These are phyloP conservation scores for Colletotrichum sp. DNA, from an alignment of 2,329 filamentous ascomycete species.

Conservation along the genomic window DNA sequence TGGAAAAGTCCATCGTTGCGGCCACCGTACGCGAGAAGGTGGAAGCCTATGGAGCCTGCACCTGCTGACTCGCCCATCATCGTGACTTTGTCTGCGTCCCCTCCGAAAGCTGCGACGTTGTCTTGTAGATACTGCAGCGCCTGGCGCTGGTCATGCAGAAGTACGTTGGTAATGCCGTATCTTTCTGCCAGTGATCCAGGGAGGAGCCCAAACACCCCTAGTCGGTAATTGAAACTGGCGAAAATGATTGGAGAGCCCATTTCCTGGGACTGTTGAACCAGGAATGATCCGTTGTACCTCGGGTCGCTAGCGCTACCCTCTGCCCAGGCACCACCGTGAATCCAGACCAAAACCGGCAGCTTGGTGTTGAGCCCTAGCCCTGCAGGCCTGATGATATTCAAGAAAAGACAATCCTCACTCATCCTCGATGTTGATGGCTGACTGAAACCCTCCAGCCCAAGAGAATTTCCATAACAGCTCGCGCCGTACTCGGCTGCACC, in stretches of 20 bases:
- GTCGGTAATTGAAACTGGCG: constrained; percentile 51
- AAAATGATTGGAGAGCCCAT: constrained; percentile 51
- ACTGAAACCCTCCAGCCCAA: not conserved
- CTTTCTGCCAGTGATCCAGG: constrained; percentile 40
- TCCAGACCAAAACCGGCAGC: constrained; percentile 28
- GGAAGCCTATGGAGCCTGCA: constrained; percentile 51
- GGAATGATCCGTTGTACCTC: constrained; percentile 65
- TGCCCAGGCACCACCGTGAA: constrained; percentile 42
- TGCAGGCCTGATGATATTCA: constrained; percentile 28
- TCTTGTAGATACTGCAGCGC: constrained; percentile 58
- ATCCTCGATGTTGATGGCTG: not conserved
- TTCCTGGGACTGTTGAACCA: constrained; percentile 52
- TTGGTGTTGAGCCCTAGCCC: not conserved
- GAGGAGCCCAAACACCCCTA: constrained; percentile 51
- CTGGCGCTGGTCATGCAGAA: constrained; percentile 53
- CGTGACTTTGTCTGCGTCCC: constrained; percentile 56
- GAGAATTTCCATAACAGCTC: constrained; percentile 45
- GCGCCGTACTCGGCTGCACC: constrained; percentile 48
- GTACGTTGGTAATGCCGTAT: constrained; percentile 47
- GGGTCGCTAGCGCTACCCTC: constrained; percentile 46
- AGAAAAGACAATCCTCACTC: constrained; percentile 29
- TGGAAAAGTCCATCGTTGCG: constrained; percentile 50
- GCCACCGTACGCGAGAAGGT: constrained; percentile 51
- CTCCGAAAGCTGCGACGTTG: constrained; percentile 57
- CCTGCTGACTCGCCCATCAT: constrained; percentile 61